Percentiles rank a stretch among this genome's conserved stretches.
Evolutionary conservation across 371 early-diverging fungal genomes (phyloP).

Genomic region (Mucor sp.): DNA sequence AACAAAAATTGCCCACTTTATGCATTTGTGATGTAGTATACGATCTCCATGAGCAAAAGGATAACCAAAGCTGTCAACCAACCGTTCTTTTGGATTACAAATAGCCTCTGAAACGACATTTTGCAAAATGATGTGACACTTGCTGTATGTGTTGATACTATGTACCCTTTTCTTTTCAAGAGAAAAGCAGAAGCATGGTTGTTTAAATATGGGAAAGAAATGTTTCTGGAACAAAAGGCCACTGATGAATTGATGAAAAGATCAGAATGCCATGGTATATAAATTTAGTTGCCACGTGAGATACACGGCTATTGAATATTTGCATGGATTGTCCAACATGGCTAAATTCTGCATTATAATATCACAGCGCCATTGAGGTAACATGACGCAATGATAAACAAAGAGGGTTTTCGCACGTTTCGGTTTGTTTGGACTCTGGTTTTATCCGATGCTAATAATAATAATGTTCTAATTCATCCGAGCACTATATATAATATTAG

Average conservation of each 20-base stretch:
- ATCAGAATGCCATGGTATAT: too few species aligned
- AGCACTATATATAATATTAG: too few species aligned
- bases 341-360: background rate
- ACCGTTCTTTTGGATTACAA: too few species aligned
- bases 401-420: background rate
- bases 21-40: too few species aligned
- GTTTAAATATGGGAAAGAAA: background rate
- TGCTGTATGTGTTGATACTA: background rate
- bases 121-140: background rate
- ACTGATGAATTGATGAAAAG: background rate
- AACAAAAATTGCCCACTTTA: too few species aligned
- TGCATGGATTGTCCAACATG: background rate
- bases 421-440: background rate
- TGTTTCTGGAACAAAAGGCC: background rate
- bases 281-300: background rate
- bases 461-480: background rate
- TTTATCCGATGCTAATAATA: background rate
- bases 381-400: slow-evolving; percentile 1
- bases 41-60: too few species aligned
- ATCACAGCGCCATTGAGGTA: background rate
- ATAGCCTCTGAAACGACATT: background rate
- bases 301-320: background rate
- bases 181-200: background rate
- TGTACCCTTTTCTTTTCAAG: background rate
- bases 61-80: too few species aligned